Evolutionary conservation across 345 rosid genomes (phyloP).

Genomic region (rapeseed (Brassica napus)): Da-Ae NC_063434.1:27245001-27245500

Average conservation of each 20-base stretch:
- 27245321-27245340: slow-evolving; percentile 11
- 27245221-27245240: slow-evolving; percentile 86
- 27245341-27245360: background rate
- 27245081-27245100: slow-evolving; percentile 87
- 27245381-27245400: slow-evolving; percentile 87
- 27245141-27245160: slow-evolving; percentile 76
- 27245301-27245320: background rate
- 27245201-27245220: slow-evolving; percentile 80
- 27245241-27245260: slow-evolving; percentile 73
- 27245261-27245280: slow-evolving; percentile 89
- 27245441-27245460: slow-evolving; percentile 85
- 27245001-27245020: slow-evolving; percentile 16
- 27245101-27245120: slow-evolving; percentile 98
- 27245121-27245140: slow-evolving; percentile 93
- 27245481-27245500: slow-evolving; percentile 90
- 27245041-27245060: slow-evolving; percentile 8
- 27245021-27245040: background rate
- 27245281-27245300: slow-evolving; percentile 48
- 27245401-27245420: slow-evolving; percentile 84
- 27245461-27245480: slow-evolving; percentile 90
- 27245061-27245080: slow-evolving; percentile 68
- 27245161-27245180: slow-evolving; percentile 84
- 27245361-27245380: slow-evolving; percentile 88
- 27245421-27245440: slow-evolving; percentile 86
- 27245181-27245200: slow-evolving; percentile 78